A percentile compares a stretch with the other conserved stretches of the same genome.
Conservation (phyloP, 2,329 filamentous ascomycete genomes). For the Fusarium buharicum region DNA sequence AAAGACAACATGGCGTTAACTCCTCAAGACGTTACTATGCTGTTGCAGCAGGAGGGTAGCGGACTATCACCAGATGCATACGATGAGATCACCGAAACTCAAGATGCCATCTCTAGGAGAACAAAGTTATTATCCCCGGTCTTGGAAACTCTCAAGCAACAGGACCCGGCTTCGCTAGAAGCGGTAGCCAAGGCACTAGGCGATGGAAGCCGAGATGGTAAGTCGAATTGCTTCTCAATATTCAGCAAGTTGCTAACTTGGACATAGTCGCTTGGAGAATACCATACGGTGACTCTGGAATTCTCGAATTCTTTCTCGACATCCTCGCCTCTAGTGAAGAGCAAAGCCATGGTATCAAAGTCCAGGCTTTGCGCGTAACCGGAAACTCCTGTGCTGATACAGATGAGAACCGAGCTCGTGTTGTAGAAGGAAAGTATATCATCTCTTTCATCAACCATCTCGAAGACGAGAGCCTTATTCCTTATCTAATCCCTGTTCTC, state of each 20-base stretch:
- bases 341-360: conserved; percentile 56
- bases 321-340: conserved; percentile 53
- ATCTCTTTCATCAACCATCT: conserved; percentile 61
- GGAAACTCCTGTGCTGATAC: conserved; percentile 73
- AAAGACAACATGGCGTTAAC: conserved; percentile 42
- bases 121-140: conserved; percentile 52
- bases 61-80: conserved; percentile 41
- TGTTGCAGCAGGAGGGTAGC: conserved; percentile 51
- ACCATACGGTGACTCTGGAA: conserved; percentile 66
- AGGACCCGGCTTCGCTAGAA: conserved; percentile 54
- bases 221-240: conserved; percentile 37
- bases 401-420: conserved; percentile 68
- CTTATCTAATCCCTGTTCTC: conserved; percentile 67
- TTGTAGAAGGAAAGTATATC: conserved; percentile 62
- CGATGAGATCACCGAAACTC: conserved; percentile 44
- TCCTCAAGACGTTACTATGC: conserved; percentile 51
- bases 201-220: conserved; percentile 66
- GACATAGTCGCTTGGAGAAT: conserved; percentile 64
- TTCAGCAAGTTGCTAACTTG: neutral
- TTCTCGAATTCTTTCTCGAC: conserved; percentile 66
- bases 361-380: conserved; percentile 66
- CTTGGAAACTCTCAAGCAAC: conserved; percentile 52
- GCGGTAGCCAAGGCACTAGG: conserved; percentile 62
- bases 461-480: conserved; percentile 58
- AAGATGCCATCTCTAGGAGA: conserved; percentile 40